Percentiles rank a stretch among this genome's conserved stretches.
Conservation (phyloP, 2,329 filamentous ascomycete species). For the Aspergillus candidus region DNA sequence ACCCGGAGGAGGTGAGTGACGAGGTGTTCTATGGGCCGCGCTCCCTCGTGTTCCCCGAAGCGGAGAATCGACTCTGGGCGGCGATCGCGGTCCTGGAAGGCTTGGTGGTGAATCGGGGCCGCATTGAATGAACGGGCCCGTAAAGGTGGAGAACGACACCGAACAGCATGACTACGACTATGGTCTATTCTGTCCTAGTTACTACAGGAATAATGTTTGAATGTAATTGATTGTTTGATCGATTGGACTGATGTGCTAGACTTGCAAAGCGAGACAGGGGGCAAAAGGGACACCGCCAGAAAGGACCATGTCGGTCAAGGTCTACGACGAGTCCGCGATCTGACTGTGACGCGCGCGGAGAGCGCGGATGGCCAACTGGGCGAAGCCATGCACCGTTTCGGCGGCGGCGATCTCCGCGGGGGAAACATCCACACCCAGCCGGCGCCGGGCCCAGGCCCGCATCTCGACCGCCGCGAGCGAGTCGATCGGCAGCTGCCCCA, state of each 20-base stretch:
- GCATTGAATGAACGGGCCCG: constrained; percentile 45
- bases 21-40: constrained; percentile 86
- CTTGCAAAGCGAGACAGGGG: too few relatives aligned
- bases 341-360: too few relatives aligned
- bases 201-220: too few relatives aligned
- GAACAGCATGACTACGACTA: too few relatives aligned
- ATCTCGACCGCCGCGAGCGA: constrained; percentile 4
- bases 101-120: constrained; percentile 92
- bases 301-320: too few relatives aligned
- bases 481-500: background rate
- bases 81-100: constrained; percentile 79
- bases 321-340: too few relatives aligned
- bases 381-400: constrained; percentile 1
- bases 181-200: too few relatives aligned
- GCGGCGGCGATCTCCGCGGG: constrained; percentile 1
- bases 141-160: too few relatives aligned
- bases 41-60: constrained; percentile 87
- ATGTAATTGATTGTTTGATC: too few relatives aligned
- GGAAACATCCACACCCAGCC: constrained; percentile 1
- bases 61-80: constrained; percentile 89
- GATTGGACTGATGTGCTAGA: too few relatives aligned
- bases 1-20: constrained; percentile 87
- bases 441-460: constrained; percentile 1
- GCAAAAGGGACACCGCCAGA: too few relatives aligned
- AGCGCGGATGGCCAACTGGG: background rate